Conservation (phyloP, 108 stramenopile species). For the Fragilariopsis cylindrus region DNA sequence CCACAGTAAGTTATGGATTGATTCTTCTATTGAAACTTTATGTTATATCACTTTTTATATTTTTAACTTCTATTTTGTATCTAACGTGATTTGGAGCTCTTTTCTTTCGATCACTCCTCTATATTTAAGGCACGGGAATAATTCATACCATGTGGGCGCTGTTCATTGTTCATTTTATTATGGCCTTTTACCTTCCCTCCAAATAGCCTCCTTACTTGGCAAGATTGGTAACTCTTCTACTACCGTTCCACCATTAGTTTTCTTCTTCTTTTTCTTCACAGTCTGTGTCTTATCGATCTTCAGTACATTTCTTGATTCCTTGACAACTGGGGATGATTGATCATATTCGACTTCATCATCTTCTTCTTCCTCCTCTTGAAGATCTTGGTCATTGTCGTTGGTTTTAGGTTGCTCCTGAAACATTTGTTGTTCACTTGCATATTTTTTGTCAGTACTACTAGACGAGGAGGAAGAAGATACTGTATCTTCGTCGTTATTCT, state of each 20-base stretch:
- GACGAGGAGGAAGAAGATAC: not conserved
- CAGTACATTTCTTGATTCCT: constrained; percentile 2
- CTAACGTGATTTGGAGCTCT: too few species aligned
- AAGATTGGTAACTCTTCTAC: constrained; percentile 11
- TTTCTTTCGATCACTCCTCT: too few species aligned
- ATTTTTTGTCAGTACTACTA: not conserved
- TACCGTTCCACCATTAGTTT: not conserved
- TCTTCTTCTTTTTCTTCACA: constrained; percentile 6
- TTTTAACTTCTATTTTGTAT: too few species aligned
- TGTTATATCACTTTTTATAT: too few species aligned
- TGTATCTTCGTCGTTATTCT: not conserved
- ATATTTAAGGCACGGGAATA: too few species aligned
- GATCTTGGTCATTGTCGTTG: constrained; percentile 9
- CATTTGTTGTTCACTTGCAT: not conserved
- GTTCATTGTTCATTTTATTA: too few species aligned
- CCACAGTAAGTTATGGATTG: too few species aligned
- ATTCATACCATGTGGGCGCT: too few species aligned
- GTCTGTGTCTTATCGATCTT: not conserved
- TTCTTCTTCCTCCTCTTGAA: constrained; percentile 2
- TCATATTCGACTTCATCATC: constrained; percentile 18
- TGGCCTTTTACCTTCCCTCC: not conserved
- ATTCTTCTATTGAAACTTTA: too few species aligned
- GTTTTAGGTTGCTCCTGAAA: not conserved
- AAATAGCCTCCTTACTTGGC: constrained; percentile 11
- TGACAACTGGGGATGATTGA: constrained; percentile 8